Evolutionary conservation across 1,139 yeast genomes (phyloP), one percentile per base, ranked within the genome.

Genomic region (Diutina pseudorugosa): DNA sequence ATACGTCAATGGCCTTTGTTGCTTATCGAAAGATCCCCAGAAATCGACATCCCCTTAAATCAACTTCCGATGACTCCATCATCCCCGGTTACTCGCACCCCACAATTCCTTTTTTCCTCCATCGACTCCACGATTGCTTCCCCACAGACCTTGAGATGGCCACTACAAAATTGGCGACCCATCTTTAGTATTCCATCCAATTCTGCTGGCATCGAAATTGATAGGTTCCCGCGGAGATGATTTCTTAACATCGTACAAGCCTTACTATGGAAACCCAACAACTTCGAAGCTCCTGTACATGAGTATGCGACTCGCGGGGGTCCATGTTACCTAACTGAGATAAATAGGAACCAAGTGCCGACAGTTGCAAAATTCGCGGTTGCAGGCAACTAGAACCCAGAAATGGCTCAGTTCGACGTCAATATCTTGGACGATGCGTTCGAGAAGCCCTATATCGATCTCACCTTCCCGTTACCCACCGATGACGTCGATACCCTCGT

Each of bases 391-490:
- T 40, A n/a, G 44, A 41, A n/a, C 44, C n/a, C 12, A 19, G 19
- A n/a, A 36, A 45, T 45, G 49, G 36, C 33, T 8, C 11, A 23
- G 16, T 58, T 58, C 23, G 65, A 73, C 56, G 65, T 73, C 57
- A 72, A 74, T 58, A 64, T 74, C 53, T 65, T 73, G 36, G 43
- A 20, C 33, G 72, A 71, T 12, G 66, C 69, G 59, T 70, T 73
- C 2, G 59, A 67, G 23, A 54, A 57, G 1, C 77, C 77, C 36
- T 61, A 61, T 43, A 59, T 74, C 47, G 68, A 64, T 2, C 64
- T 73, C 45, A 59, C 69, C 4, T 72, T 72, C 56, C 77, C 78
- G 0, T 63, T 74, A 18, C 78, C 79, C 8, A 62, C 62, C 14
- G 75, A 72, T 54, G 60, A 65, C 50, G 69, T 66, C 20, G 62